phyloP scores from a whole-genome alignment of 305 asterid species.

The Fraxinus greggii region DNA sequence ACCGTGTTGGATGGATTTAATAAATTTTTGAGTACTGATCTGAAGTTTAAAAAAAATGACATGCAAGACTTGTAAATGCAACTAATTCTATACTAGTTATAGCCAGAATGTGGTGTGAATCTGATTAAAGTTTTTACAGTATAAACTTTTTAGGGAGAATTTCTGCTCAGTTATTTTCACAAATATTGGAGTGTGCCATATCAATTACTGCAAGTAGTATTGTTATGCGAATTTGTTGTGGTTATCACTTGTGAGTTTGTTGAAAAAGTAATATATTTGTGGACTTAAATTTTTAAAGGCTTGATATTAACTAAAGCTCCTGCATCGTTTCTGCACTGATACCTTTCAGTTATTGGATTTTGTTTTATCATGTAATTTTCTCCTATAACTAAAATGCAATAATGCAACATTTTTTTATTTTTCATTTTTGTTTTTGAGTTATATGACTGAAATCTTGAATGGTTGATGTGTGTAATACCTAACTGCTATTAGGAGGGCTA shows the following conservation, averaged over 20 bases:
- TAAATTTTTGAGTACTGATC: neutral
- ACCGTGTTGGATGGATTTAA: neutral
- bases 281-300: neutral
- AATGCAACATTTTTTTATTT: neutral
- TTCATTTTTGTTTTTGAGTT: neutral
- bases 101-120: neutral
- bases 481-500: neutral
- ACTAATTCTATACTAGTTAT: neutral
- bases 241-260: neutral
- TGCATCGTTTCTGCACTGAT: neutral
- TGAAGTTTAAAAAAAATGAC: neutral
- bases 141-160: neutral
- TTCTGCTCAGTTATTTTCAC: neutral
- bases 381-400: neutral
- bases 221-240: neutral
- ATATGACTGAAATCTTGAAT: neutral
- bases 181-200: neutral
- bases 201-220: neutral
- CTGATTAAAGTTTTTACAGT: neutral
- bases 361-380: neutral
- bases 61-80: neutral
- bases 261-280: neutral
- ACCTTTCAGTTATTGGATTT: neutral
- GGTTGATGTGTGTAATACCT: neutral
- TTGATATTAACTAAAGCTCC: neutral